Percentiles rank a stretch among this genome's conserved stretches.
Conservation (phyloP, 345 rosid species). For the thale cress (Arabidopsis thaliana) region DNA sequence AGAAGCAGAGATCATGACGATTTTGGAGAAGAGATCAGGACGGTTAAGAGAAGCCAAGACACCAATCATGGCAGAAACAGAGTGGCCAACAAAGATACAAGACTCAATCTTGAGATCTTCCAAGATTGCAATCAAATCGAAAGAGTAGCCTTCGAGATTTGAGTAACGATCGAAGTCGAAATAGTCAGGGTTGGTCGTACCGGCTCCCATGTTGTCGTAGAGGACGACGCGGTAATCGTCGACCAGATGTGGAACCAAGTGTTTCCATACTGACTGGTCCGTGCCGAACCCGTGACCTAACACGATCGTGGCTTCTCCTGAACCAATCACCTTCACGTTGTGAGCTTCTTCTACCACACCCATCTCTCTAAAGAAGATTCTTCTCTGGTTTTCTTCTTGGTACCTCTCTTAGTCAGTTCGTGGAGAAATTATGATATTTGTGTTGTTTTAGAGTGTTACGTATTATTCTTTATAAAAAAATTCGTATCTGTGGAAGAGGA, state of each 20-base stretch:
- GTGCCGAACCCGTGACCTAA: constrained; percentile 93
- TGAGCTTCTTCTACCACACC: constrained; percentile 87
- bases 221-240: constrained; percentile 68
- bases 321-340: constrained; percentile 72
- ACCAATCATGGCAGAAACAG: constrained; percentile 84
- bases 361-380: constrained; percentile 49
- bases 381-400: constrained; percentile 1
- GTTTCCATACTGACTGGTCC: constrained; percentile 95
- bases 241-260: constrained; percentile 80
- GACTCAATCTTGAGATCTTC: constrained; percentile 65
- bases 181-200: constrained; percentile 88
- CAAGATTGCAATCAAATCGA: constrained; percentile 78
- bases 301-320: constrained; percentile 62
- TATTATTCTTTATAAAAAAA: too few species aligned
- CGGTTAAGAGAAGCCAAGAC: constrained; percentile 82
- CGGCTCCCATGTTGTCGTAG: constrained; percentile 93
- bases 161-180: constrained; percentile 81
- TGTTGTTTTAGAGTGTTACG: not conserved
- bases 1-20: constrained; percentile 71
- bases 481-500: not conserved
- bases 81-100: constrained; percentile 82
- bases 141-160: constrained; percentile 75
- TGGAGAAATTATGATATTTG: not conserved
- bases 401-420: not conserved
- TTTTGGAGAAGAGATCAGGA: constrained; percentile 78